Conservation (phyloP, 495 filamentous ascomycete species). For the Podospora sp. region DNA sequence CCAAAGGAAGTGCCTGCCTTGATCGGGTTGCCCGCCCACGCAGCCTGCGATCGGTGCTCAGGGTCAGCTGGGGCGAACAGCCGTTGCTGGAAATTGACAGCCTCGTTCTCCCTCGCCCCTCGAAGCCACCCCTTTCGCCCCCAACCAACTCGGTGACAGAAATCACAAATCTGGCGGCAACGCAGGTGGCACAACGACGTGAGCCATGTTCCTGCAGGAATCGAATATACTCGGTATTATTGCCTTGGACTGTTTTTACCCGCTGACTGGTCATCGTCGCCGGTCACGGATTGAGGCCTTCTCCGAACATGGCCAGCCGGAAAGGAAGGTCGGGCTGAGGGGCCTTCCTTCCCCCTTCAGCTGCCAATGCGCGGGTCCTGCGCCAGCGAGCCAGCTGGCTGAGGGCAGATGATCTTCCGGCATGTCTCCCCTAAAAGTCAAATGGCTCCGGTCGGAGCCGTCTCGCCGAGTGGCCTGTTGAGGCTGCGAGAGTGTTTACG, state of each 20-base stretch:
- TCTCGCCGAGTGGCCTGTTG: not conserved
- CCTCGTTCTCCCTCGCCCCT: not conserved
- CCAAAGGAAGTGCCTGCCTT: too few species aligned
- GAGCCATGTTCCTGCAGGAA: slow-evolving; percentile 4
- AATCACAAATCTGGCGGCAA: not conserved
- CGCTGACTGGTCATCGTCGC: not conserved
- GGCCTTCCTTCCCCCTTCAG: not conserved
- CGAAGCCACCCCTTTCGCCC: not conserved
- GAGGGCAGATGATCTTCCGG: not conserved
- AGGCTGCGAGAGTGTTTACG: not conserved
- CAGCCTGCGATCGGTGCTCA: not conserved
- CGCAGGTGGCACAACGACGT: not conserved
- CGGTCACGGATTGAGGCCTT: not conserved
- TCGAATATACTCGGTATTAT: not conserved
- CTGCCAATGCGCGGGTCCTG: not conserved
- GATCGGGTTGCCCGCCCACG: too few species aligned
- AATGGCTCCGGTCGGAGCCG: not conserved
- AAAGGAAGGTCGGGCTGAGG: not conserved
- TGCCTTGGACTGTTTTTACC: not conserved
- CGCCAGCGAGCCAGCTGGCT: not conserved
- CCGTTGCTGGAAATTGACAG: not conserved
- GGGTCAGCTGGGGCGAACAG: not conserved
- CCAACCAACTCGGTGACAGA: not conserved
- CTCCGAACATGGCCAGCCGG: not conserved
- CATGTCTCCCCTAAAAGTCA: not conserved